These are phyloP conservation scores for Saposhnikovia divaricata DNA, from an alignment of 129 eudicot species.

Conservation along the genomic window DNA sequence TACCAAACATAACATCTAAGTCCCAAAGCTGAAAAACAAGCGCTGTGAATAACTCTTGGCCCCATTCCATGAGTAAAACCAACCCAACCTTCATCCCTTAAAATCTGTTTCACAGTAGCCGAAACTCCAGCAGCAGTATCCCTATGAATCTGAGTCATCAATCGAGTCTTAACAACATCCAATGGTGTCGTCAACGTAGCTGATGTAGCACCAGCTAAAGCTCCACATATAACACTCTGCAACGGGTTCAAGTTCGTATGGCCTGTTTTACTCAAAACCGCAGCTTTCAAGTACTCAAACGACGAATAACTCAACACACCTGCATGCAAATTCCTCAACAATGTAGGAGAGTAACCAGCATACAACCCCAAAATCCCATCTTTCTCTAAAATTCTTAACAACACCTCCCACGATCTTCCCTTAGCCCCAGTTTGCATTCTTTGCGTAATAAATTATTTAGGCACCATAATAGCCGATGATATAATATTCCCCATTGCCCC, in stretches of 20 bases:
- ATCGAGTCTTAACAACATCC: too few species aligned
- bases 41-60: too few species aligned
- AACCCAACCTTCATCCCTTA: too few species aligned
- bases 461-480: constrained; percentile 93
- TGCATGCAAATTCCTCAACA: constrained; percentile 85
- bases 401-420: constrained; percentile 88
- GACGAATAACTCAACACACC: constrained; percentile 90
- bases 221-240: too few species aligned
- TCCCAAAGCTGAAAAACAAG: too few species aligned
- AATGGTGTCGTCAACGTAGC: too few species aligned
- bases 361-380: constrained; percentile 84
- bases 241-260: constrained; percentile 24
- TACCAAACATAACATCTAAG: too few species aligned
- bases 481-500: constrained; percentile 93
- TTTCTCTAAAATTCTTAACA: constrained; percentile 67
- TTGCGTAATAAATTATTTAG: constrained; percentile 80
- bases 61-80: too few species aligned
- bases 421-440: constrained; percentile 93
- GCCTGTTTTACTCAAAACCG: constrained; percentile 41
- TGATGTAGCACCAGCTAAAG: too few species aligned
- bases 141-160: too few species aligned
- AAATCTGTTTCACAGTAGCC: too few species aligned
- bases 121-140: too few species aligned
- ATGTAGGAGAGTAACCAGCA: constrained; percentile 85
- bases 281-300: constrained; percentile 82